Conservation (phyloP, 257 asterid species). For the Rubia yunnanensis region DNA sequence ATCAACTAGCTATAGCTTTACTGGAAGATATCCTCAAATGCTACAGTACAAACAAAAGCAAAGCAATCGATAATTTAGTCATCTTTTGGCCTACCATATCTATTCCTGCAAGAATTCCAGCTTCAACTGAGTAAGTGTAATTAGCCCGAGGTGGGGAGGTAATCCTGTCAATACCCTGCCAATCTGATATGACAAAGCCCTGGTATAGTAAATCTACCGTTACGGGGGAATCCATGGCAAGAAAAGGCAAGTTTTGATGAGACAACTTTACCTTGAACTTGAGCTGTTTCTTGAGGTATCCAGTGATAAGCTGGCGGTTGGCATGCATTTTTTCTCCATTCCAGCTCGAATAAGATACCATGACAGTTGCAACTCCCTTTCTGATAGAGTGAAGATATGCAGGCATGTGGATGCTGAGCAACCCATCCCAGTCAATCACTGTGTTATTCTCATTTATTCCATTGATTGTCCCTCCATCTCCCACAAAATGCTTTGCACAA, state of each 20-base stretch:
- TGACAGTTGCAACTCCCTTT: constrained; percentile 30
- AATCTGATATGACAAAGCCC: constrained; percentile 76
- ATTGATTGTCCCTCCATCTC: constrained; percentile 31
- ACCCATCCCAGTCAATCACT: constrained; percentile 21
- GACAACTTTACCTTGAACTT: constrained; percentile 20
- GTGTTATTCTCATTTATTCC: constrained; percentile 32
- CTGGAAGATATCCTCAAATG: not conserved
- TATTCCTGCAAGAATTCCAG: constrained; percentile 52
- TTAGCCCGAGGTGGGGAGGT: constrained; percentile 46
- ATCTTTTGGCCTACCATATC: constrained; percentile 43
- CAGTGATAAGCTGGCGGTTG: constrained; percentile 21
- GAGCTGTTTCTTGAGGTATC: constrained; percentile 27
- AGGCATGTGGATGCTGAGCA: constrained; percentile 29
- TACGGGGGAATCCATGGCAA: not conserved
- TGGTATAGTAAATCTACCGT: constrained; percentile 13
- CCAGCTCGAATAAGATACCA: constrained; percentile 36
- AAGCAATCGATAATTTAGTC: not conserved
- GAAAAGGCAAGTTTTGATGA: not conserved
- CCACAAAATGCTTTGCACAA: constrained; percentile 37
- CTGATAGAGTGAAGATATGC: constrained; percentile 25
- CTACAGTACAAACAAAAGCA: not conserved
- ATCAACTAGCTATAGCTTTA: not conserved
- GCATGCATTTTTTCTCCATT: constrained; percentile 35
- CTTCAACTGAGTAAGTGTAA: constrained; percentile 50
- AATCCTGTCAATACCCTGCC: constrained; percentile 58